Evolutionary conservation across 192 early-diverging fungal species (phyloP).

Genomic region (Umbelopsis sp.): DNA sequence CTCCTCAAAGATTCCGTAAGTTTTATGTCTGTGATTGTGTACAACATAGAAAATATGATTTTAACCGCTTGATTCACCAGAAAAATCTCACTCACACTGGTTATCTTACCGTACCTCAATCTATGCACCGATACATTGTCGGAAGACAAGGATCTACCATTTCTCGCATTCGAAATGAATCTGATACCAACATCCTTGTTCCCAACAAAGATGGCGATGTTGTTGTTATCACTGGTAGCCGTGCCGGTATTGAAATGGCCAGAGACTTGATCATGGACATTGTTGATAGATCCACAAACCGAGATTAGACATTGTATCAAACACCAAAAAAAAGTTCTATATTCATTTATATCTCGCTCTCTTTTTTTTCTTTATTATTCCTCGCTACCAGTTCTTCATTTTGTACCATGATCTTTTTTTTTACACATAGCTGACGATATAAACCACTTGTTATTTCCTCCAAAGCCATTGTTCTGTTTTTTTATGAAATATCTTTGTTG

Average conservation of each 20-base stretch:
- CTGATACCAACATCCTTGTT: constrained; percentile 66
- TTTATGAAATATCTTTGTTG: no score
- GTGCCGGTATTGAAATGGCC: constrained; percentile 56
- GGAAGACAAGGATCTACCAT: constrained; percentile 76
- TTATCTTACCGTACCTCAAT: constrained; percentile 48
- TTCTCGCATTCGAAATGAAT: constrained; percentile 65
- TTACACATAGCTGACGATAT: no score
- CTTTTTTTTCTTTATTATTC: neutral
- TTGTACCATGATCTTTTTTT: neutral
- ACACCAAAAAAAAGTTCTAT: neutral
- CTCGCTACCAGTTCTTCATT: neutral
- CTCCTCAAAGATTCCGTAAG: constrained; percentile 34
- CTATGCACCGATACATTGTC: constrained; percentile 70
- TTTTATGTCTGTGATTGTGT: neutral
- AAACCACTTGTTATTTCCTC: no score
- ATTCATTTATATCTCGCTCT: neutral
- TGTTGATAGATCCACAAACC: constrained; percentile 37
- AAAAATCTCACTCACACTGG: constrained; percentile 40
- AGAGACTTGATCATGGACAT: constrained; percentile 59
- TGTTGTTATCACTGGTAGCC: constrained; percentile 57
- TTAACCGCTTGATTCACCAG: neutral
- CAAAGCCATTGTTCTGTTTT: no score
- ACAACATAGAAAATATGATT: neutral
- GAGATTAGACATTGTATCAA: neutral
- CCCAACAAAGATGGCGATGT: constrained; percentile 46